Conservation (phyloP, 208 protist species). For the Phytomonas sp. region DNA sequence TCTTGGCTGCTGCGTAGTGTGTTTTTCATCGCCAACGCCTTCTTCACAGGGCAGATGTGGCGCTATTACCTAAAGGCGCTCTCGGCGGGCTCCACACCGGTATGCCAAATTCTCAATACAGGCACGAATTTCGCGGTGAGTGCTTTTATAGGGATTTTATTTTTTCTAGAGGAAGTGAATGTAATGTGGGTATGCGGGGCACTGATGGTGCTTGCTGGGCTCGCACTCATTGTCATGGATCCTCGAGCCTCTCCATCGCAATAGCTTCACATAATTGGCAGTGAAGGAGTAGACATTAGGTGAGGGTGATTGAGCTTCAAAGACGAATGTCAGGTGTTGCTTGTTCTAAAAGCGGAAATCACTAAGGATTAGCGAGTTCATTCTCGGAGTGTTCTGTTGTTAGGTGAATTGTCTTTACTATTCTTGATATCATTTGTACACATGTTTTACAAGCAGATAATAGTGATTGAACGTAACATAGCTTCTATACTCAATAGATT, state of each 20-base stretch:
- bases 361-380: no score
- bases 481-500: no score
- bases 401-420: no score
- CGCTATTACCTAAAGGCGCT: constrained; percentile 78
- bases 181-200: constrained; percentile 53
- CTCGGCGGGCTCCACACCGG: constrained; percentile 67
- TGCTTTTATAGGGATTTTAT: constrained; percentile 51
- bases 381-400: no score
- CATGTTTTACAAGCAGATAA: no score
- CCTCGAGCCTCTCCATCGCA: constrained; percentile 11
- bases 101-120: constrained; percentile 79
- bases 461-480: no score
- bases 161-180: constrained; percentile 73
- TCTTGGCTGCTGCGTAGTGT: constrained; percentile 31
- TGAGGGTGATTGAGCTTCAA: no score
- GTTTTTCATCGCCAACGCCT: constrained; percentile 42
- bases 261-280: no score
- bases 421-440: no score
- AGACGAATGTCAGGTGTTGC: no score
- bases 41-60: constrained; percentile 82
- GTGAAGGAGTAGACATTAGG: no score
- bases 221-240: constrained; percentile 65
- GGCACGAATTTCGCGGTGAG: constrained; percentile 78
- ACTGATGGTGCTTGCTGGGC: constrained; percentile 49
- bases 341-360: no score